phyloP scores from a whole-genome alignment of 108 stramenopile genomes.

The Nannochloropsis salina region DNA sequence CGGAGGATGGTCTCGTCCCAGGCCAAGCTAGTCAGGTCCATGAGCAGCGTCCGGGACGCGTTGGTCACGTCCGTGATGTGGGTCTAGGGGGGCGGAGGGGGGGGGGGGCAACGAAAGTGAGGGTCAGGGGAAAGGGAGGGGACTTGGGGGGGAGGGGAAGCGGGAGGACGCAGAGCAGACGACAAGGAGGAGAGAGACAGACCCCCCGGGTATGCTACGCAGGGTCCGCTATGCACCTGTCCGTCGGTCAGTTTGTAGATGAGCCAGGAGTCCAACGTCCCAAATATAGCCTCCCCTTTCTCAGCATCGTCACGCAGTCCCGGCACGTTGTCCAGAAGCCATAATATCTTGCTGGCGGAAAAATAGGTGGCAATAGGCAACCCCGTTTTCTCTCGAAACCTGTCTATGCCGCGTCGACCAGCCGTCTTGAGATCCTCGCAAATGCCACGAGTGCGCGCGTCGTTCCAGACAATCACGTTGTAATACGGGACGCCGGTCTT shows the following conservation, averaged over 20 bases:
- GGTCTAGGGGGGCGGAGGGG: slow-evolving; percentile 21
- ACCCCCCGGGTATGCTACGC: too few species aligned
- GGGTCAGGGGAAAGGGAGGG: background rate
- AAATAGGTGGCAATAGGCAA: slow-evolving; percentile 91
- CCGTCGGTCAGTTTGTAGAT: slow-evolving; percentile 69
- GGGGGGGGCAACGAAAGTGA: background rate
- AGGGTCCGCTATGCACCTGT: background rate
- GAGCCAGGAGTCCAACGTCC: slow-evolving; percentile 93
- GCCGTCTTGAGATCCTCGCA: slow-evolving; percentile 62
- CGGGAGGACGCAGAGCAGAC: too few species aligned
- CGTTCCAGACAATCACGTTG: slow-evolving; percentile 97
- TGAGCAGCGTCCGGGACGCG: slow-evolving; percentile 86
- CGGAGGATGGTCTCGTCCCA: slow-evolving; percentile 76
- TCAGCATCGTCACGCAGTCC: slow-evolving; percentile 56
- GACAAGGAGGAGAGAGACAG: too few species aligned
- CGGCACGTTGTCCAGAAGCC: slow-evolving; percentile 83
- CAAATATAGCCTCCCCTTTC: slow-evolving; percentile 66
- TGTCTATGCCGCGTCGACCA: slow-evolving; percentile 61
- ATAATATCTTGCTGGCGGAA: slow-evolving; percentile 86
- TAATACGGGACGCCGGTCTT: slow-evolving; percentile 81
- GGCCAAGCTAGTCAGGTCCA: slow-evolving; percentile 69
- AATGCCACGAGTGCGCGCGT: slow-evolving; percentile 72
- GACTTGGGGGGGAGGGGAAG: background rate
- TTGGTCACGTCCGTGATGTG: slow-evolving; percentile 91
- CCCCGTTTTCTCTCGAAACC: slow-evolving; percentile 75